phyloP scores from a whole-genome alignment of 2,329 filamentous ascomycete species.

The Trichoderma citrinoviride region DNA sequence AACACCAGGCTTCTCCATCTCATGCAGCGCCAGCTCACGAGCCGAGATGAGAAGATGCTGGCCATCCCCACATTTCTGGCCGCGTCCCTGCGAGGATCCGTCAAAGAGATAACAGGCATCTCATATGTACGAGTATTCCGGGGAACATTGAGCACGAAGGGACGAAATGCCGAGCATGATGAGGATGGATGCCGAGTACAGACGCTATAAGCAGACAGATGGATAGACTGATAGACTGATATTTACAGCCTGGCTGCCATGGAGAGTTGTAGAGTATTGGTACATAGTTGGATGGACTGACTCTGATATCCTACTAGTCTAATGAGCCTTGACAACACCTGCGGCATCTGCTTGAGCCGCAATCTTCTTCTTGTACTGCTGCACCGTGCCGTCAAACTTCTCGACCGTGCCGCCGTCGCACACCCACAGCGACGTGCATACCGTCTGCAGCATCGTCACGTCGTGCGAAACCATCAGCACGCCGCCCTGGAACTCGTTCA shows the following conservation, averaged over 20 bases:
- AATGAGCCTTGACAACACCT: slow-evolving; percentile 75
- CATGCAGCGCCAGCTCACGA: slow-evolving; percentile 20
- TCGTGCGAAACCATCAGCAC: slow-evolving; percentile 99
- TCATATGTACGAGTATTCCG: no score
- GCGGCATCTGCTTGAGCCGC: slow-evolving; percentile 81
- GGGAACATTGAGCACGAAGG: no score
- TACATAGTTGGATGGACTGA: neutral
- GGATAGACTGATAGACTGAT: neutral
- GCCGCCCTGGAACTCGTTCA: slow-evolving; percentile 86
- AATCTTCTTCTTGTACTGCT: slow-evolving; percentile 97
- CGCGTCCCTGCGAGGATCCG: slow-evolving; percentile 3
- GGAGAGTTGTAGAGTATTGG: neutral
- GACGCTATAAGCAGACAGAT: neutral
- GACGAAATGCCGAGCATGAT: no score
- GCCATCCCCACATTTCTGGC: slow-evolving; percentile 1
- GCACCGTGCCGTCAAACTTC: slow-evolving; percentile 93
- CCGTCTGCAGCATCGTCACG: slow-evolving; percentile 96
- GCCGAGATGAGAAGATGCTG: slow-evolving; percentile 19
- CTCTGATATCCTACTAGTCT: slow-evolving; percentile 4
- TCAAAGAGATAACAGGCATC: neutral
- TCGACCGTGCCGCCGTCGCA: slow-evolving; percentile 92
- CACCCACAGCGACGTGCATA: slow-evolving; percentile 93
- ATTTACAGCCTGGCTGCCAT: neutral
- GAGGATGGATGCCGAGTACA: neutral
- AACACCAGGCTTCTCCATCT: neutral